Evolutionary conservation across 768 basidiomycete genomes (phyloP).

Genomic region (Mycena chlorophos): DNA sequence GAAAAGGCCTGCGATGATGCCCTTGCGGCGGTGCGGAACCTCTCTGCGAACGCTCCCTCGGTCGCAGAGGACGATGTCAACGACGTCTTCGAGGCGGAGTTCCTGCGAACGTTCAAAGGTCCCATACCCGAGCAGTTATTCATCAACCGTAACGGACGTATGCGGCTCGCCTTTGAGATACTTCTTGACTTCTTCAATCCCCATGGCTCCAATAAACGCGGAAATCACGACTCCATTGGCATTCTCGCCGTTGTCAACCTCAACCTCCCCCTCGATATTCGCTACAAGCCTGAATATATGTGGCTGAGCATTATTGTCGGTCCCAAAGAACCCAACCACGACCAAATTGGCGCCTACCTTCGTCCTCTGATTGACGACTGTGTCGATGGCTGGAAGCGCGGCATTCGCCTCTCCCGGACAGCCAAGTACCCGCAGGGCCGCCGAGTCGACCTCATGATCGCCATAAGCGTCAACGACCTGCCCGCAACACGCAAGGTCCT

Average conservation of each 20-base stretch:
- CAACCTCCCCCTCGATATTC: constrained; percentile 28
- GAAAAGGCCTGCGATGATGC: constrained; percentile 20
- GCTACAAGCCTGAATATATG: constrained; percentile 31
- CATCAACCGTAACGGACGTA: constrained; percentile 9
- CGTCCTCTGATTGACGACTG: constrained; percentile 28
- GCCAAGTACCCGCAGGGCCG: background rate
- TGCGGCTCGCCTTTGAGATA: constrained; percentile 21
- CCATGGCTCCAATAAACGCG: constrained; percentile 17
- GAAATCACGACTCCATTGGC: constrained; percentile 23
- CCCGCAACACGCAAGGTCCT: background rate
- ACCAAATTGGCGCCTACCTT: constrained; percentile 27
- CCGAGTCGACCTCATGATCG: background rate
- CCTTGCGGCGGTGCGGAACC: constrained; percentile 6
- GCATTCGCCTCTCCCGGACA: constrained; percentile 8
- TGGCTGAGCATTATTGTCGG: constrained; percentile 29
- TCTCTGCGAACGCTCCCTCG: background rate
- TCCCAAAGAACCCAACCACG: constrained; percentile 22
- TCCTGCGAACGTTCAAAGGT: constrained; percentile 25
- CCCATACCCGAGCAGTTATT: constrained; percentile 17
- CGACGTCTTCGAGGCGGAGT: constrained; percentile 23
- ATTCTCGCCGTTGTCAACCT: constrained; percentile 30
- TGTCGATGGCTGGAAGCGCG: constrained; percentile 16
- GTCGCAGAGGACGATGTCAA: constrained; percentile 6
- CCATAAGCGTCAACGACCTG: background rate
- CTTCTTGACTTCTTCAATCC: constrained; percentile 33